A percentile compares a stretch with the other conserved stretches of the same genome.
phyloP scores from a whole-genome alignment of 2,329 filamentous ascomycete species.

The Calonectria naviculata region DNA sequence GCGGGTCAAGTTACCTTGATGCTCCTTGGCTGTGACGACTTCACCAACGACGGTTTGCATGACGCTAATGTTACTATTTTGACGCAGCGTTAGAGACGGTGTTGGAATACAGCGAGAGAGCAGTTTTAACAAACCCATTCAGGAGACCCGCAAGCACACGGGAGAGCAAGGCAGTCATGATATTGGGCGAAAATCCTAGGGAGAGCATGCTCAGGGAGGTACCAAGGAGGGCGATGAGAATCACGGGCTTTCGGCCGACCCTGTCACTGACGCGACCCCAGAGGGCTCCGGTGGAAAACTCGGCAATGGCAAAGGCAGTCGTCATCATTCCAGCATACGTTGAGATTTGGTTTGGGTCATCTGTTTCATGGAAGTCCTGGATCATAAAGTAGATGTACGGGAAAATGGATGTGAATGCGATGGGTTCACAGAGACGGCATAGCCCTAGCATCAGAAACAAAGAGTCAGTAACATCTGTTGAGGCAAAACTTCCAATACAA shows the following conservation, averaged over 20 bases:
- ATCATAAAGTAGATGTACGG: conserved; percentile 99
- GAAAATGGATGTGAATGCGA: conserved; percentile 99
- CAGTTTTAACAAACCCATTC: conserved; percentile 78
- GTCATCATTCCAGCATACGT: conserved; percentile 97
- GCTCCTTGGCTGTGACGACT: conserved; percentile 90
- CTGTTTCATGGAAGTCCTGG: conserved; percentile 86
- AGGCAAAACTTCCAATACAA: neutral
- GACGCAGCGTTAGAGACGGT: conserved; percentile 10
- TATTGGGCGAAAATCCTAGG: conserved; percentile 88
- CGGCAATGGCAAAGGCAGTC: conserved; percentile 93
- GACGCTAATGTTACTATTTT: conserved; percentile 86
- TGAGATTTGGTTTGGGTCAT: conserved; percentile 82
- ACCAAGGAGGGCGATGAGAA: conserved; percentile 87
- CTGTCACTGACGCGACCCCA: conserved; percentile 95
- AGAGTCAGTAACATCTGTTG: conserved; percentile 17
- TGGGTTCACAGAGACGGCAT: conserved; percentile 97
- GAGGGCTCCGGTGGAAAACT: conserved; percentile 91
- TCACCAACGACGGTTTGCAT: conserved; percentile 96
- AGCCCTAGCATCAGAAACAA: conserved; percentile 67
- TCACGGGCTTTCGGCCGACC: conserved; percentile 90
- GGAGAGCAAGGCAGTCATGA: conserved; percentile 85
- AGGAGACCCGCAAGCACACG: conserved; percentile 90
- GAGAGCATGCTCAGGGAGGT: conserved; percentile 94
- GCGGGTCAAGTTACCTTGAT: conserved; percentile 76
- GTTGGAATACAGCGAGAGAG: neutral